Conservation (phyloP, 208 protist species). For the Eutreptiella sp. region DNA sequence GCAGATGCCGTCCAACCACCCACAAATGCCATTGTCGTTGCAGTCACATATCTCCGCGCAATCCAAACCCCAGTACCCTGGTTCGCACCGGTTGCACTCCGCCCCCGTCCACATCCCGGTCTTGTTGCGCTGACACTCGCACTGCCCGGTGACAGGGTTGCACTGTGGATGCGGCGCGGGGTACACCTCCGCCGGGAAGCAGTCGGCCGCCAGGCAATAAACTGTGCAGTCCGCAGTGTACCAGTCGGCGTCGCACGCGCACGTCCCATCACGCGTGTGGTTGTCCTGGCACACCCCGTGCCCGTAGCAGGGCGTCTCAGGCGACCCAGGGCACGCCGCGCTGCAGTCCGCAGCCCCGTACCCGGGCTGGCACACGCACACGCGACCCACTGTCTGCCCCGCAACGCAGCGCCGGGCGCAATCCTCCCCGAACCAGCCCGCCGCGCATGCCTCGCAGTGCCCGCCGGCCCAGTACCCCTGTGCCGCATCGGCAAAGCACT, state of each 20-base stretch:
- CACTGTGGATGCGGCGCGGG: not conserved
- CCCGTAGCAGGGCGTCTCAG: constrained; percentile 21
- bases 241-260: not conserved
- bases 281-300: constrained; percentile 18
- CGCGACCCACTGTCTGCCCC: constrained; percentile 3
- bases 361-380: constrained; percentile 16
- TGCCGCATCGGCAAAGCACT: not conserved
- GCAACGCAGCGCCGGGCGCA: constrained; percentile 1
- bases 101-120: not conserved
- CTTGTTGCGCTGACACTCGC: not conserved
- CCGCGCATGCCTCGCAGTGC: not conserved
- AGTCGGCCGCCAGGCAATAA: not conserved
- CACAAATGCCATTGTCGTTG: not conserved
- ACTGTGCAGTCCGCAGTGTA: not conserved
- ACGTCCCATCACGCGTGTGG: not conserved
- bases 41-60: not conserved
- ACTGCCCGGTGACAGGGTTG: not conserved
- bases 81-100: not conserved
- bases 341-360: constrained; percentile 10
- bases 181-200: too few species aligned
- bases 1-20: not conserved
- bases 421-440: not conserved
- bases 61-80: not conserved
- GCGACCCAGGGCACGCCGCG: constrained; percentile 20
- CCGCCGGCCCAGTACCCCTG: not conserved